Conservation (phyloP, 352 stramenopile species). For the Globisporangium heterothallicum region DNA sequence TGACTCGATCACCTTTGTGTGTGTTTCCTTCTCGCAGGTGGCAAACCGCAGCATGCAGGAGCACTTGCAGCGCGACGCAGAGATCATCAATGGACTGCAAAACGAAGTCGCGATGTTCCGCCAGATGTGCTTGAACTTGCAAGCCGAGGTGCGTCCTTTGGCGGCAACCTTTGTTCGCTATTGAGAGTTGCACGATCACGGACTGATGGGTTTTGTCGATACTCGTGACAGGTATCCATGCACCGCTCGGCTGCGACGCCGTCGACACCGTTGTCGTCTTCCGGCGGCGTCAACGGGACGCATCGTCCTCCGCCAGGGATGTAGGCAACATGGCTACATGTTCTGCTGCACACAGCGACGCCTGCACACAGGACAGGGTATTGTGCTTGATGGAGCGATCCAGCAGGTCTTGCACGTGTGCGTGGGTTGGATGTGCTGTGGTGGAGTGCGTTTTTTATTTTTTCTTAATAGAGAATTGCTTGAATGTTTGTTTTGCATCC, state of each 20-base stretch:
- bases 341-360: no score
- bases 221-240: conserved; percentile 9
- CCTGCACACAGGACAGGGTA: no score
- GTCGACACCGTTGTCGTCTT: not conserved
- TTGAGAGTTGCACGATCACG: no score
- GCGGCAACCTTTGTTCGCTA: not conserved
- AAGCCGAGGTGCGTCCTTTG: conserved; percentile 50
- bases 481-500: no score
- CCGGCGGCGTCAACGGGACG: not conserved
- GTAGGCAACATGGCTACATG: no score
- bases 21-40: conserved; percentile 25
- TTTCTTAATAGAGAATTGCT: no score
- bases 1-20: no score
- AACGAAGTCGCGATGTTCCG: conserved; percentile 81
- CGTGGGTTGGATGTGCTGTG: not conserved
- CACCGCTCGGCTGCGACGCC: conserved; percentile 2
- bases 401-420: no score
- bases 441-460: no score
- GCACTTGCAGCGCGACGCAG: conserved; percentile 51
- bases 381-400: no score
- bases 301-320: conserved; percentile 16
- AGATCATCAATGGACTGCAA: conserved; percentile 59
- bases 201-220: no score
- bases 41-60: conserved; percentile 69
- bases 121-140: conserved; percentile 77